phyloP scores from a whole-genome alignment of 2,329 filamentous ascomycete genomes.

The Pseudocercospora vitis region DNA sequence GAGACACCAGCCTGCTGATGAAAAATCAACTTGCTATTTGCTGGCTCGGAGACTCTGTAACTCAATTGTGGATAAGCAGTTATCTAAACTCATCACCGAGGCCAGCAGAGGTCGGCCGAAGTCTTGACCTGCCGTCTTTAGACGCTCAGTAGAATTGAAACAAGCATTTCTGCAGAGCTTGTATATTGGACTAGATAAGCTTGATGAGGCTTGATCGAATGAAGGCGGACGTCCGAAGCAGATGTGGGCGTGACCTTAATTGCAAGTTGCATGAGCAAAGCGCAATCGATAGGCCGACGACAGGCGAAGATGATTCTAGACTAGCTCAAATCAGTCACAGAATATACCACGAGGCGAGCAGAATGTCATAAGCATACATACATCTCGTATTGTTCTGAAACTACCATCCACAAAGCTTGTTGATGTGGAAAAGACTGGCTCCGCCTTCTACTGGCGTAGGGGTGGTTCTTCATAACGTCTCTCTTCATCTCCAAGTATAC shows the following conservation, averaged over 20 bases:
- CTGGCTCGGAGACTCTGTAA: too few species aligned
- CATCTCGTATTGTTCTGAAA: too few species aligned
- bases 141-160: not conserved
- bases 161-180: not conserved
- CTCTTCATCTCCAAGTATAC: too few species aligned
- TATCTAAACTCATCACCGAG: not conserved
- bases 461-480: too few species aligned
- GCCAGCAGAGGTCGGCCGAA: not conserved
- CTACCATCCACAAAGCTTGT: too few species aligned
- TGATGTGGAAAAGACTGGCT: too few species aligned
- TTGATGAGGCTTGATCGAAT: conserved; percentile 1
- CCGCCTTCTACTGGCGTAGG: too few species aligned
- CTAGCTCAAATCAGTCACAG: not conserved
- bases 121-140: not conserved
- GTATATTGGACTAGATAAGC: conserved; percentile 6
- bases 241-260: not conserved
- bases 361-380: too few species aligned
- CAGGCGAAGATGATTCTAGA: not conserved
- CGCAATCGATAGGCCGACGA: not conserved
- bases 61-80: too few species aligned
- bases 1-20: too few species aligned
- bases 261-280: not conserved
- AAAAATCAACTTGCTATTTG: too few species aligned
- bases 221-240: not conserved
- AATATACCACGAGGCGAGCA: too few species aligned